phyloP scores from a whole-genome alignment of 768 basidiomycete genomes.

The Myochromella boudieri region DNA sequence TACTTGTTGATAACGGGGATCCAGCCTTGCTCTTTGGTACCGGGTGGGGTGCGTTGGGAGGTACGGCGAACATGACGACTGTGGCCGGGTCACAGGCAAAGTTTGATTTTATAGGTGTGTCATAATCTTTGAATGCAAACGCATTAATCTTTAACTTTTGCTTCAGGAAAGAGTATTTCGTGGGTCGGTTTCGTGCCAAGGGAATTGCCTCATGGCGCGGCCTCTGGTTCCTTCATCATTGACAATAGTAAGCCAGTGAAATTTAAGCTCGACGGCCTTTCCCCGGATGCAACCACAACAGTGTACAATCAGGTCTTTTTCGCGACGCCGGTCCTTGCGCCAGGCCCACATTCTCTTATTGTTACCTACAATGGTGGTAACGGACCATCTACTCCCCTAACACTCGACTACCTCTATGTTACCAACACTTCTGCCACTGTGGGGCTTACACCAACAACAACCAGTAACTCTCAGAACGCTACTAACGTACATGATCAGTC shows the following conservation, averaged over 20 bases:
- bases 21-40: neutral
- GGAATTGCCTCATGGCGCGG: constrained; percentile 1
- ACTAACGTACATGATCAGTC: too few species aligned
- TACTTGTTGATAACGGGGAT: constrained; percentile 10
- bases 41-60: constrained; percentile 4
- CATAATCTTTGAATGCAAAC: neutral
- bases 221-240: neutral
- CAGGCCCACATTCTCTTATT: constrained; percentile 5
- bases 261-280: constrained; percentile 1
- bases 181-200: constrained; percentile 5
- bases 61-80: constrained; percentile 6
- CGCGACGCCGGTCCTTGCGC: neutral
- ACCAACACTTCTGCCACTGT: constrained; percentile 6
- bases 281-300: neutral
- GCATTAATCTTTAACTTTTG: neutral
- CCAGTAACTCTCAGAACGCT: too few species aligned
- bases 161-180: constrained; percentile 9
- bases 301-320: constrained; percentile 9
- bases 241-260: neutral
- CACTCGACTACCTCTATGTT: constrained; percentile 8
- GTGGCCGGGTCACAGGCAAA: constrained; percentile 2
- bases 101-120: constrained; percentile 10
- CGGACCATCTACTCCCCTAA: constrained; percentile 4
- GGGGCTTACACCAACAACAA: too few species aligned
- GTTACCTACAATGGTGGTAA: constrained; percentile 7